Conservation (phyloP, 306 rosid genomes). For the Rubus parviflorus region DNA sequence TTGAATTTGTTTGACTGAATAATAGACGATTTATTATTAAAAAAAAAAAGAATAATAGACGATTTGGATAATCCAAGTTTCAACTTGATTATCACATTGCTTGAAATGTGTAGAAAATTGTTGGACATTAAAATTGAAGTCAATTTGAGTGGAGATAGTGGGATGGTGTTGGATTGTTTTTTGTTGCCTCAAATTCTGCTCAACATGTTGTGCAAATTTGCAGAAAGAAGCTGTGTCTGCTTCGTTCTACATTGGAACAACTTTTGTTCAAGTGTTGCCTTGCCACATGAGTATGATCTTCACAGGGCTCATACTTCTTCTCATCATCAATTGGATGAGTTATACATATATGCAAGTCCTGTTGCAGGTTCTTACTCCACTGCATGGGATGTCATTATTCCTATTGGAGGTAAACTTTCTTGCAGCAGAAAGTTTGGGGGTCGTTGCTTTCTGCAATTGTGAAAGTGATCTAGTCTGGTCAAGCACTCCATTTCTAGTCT, state of each 20-base stretch:
- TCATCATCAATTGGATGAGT: slow-evolving; percentile 4
- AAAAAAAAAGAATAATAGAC: no score
- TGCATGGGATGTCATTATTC: slow-evolving; percentile 54
- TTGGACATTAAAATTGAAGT: no score
- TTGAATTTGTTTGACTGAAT: no score
- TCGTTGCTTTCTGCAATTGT: no score
- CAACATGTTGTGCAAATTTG: slow-evolving; percentile 24
- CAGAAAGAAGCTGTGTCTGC: slow-evolving; percentile 40
- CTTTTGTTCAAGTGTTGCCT: slow-evolving; percentile 40
- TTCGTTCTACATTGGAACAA: slow-evolving; percentile 56
- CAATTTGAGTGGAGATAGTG: no score
- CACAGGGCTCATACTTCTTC: slow-evolving; percentile 32
- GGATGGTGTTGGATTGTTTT: slow-evolving; percentile 47
- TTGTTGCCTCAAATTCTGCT: slow-evolving; percentile 62
- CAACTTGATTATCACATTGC: no score
- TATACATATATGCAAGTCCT: slow-evolving; percentile 49
- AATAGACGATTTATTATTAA: no score
- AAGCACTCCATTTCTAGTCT: not conserved
- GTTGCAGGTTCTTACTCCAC: slow-evolving; percentile 47
- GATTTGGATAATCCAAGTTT: no score
- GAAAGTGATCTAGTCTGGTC: not conserved
- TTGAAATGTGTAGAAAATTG: no score
- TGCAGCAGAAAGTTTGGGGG: not conserved
- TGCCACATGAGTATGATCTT: slow-evolving; percentile 63
- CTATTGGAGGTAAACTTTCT: slow-evolving; percentile 50